phyloP scores from a whole-genome alignment of 2,329 filamentous ascomycete genomes.

The Apiospora koreana region DNA sequence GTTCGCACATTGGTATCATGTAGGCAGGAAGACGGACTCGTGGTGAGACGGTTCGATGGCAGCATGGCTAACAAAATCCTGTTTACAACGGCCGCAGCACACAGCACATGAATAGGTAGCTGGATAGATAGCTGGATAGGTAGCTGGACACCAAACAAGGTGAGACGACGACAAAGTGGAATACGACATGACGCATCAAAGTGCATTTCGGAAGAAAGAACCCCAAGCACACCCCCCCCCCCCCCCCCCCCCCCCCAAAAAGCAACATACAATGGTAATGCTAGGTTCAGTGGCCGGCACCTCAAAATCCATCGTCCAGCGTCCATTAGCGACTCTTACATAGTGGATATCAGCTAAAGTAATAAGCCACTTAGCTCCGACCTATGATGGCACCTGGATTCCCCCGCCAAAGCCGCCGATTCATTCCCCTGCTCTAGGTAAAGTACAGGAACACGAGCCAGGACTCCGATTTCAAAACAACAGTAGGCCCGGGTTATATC shows the following conservation, averaged over 20 bases:
- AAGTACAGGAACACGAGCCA: background rate
- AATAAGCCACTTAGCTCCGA: background rate
- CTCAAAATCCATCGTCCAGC: background rate
- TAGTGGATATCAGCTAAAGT: background rate
- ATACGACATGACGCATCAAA: slow-evolving; percentile 1
- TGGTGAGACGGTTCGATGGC: background rate
- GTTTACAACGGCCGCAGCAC: background rate
- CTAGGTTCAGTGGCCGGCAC: background rate
- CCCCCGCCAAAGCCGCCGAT: background rate
- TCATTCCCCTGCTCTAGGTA: slow-evolving; percentile 7
- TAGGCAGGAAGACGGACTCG: background rate
- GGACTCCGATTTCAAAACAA: background rate
- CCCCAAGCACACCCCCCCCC: too few species aligned
- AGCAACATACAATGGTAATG: background rate
- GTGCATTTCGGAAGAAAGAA: background rate
- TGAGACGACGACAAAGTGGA: background rate
- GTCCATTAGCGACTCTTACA: background rate
- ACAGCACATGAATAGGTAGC: background rate
- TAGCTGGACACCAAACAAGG: background rate
- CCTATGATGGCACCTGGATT: background rate
- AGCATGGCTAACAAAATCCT: background rate
- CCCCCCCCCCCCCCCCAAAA: too few species aligned
- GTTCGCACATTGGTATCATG: slow-evolving; percentile 6
- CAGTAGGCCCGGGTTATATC: background rate
- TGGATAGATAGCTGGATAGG: background rate